Conservation (phyloP, 106 monocot genomes). For the Apostasia shenzhenica region DNA sequence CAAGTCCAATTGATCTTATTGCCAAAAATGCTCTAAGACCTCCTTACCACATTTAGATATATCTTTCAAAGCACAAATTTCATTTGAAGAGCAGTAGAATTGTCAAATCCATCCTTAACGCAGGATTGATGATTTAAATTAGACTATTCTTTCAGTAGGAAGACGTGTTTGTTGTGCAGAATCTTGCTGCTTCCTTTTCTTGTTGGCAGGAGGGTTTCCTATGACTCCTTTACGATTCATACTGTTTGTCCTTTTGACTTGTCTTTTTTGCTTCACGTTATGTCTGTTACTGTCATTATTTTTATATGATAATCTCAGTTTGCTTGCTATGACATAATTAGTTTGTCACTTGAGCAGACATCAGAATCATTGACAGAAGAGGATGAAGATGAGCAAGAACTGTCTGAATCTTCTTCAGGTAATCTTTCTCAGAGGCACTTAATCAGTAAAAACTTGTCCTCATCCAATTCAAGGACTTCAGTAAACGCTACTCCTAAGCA, state of each 20-base stretch:
- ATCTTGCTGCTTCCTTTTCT: too few relatives aligned
- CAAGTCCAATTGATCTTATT: too few relatives aligned
- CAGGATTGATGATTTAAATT: too few relatives aligned
- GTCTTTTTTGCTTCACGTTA: too few relatives aligned
- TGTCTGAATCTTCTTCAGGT: conserved; percentile 46
- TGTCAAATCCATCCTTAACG: too few relatives aligned
- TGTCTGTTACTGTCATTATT: not conserved
- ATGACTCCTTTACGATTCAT: not conserved
- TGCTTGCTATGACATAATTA: not conserved
- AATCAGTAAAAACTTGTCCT: conserved; percentile 28
- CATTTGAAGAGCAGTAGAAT: too few relatives aligned
- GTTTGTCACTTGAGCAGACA: conserved; percentile 14
- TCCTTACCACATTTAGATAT: too few relatives aligned
- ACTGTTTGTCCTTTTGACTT: not conserved
- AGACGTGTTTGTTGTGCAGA: too few relatives aligned
- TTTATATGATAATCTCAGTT: not conserved
- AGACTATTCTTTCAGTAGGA: not conserved
- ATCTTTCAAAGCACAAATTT: too few relatives aligned
- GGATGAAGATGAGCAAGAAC: conserved; percentile 23
- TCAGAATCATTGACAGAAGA: conserved; percentile 18
- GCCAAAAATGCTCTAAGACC: too few relatives aligned
- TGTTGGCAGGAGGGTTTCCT: not conserved
- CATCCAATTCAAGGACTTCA: conserved; percentile 35
- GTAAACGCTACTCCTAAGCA: conserved; percentile 33
- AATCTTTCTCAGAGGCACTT: conserved; percentile 34